Percentiles rank a stretch among this genome's conserved stretches.
These are phyloP conservation scores for Monilinia laxa DNA, from an alignment of 2,329 filamentous ascomycete genomes.

Conservation along the genomic window DNA sequence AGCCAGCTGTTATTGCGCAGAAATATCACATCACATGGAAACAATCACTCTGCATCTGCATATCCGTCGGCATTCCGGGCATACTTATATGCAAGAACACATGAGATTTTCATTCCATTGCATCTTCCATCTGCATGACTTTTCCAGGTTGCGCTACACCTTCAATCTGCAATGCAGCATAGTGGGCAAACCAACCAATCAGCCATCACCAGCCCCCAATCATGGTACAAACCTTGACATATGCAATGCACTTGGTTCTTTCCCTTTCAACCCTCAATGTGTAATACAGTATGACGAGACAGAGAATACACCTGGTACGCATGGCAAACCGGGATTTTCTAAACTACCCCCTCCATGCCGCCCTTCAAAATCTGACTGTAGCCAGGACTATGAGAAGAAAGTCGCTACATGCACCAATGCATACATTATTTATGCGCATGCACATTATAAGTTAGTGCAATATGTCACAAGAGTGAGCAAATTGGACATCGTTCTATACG, in stretches of 20 bases:
- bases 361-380: slow-evolving; percentile 16
- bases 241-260: neutral
- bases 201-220: slow-evolving; percentile 12
- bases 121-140: slow-evolving; percentile 10
- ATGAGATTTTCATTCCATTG: slow-evolving; percentile 3
- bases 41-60: slow-evolving; percentile 6
- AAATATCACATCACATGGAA: neutral
- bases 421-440: neutral
- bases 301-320: slow-evolving; percentile 7
- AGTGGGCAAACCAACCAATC: slow-evolving; percentile 13
- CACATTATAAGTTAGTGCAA: neutral
- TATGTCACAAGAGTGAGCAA: neutral
- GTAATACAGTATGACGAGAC: neutral
- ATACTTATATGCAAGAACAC: neutral
- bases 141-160: slow-evolving; percentile 21
- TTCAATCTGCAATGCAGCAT: slow-evolving; percentile 14
- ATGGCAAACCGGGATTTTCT: slow-evolving; percentile 23
- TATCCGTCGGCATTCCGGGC: slow-evolving; percentile 2
- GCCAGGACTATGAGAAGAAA: too few species aligned
- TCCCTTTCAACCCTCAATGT: neutral
- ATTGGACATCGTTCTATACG: neutral
- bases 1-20: slow-evolving; percentile 5
- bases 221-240: neutral
- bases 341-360: neutral
- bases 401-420: neutral